These are phyloP conservation scores for Limnomonas spitsbergensis DNA, from an alignment of 139 green algal genomes.

Conservation along the genomic window DNA sequence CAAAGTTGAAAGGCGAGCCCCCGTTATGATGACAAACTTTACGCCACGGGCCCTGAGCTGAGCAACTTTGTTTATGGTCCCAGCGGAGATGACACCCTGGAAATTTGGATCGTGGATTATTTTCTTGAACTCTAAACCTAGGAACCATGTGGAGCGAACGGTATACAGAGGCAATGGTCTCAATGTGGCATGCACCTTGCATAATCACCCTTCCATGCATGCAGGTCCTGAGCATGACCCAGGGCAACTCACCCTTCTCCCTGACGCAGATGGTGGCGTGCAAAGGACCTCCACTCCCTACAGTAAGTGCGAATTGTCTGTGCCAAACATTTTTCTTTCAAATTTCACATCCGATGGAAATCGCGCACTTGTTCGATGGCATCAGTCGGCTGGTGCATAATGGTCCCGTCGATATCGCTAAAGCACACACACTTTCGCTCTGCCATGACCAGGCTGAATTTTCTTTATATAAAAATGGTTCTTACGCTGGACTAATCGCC, in stretches of 20 bases:
- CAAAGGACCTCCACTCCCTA: slow-evolving; percentile 31
- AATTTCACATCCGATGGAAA: not conserved
- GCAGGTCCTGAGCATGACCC: not conserved
- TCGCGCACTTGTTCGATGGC: no score
- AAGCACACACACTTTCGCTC: no score
- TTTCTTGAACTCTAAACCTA: no score
- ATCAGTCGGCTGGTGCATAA: slow-evolving; percentile 47
- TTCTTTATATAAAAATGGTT: no score
- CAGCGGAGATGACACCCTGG: slow-evolving; percentile 44
- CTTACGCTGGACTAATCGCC: no score
- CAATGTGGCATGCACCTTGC: no score
- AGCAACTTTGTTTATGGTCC: slow-evolving; percentile 33
- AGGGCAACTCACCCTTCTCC: slow-evolving; percentile 31
- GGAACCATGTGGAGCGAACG: no score
- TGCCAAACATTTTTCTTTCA: not conserved
- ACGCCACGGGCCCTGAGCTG: slow-evolving; percentile 29
- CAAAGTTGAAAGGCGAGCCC: slow-evolving; percentile 65
- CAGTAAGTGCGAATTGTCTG: not conserved
- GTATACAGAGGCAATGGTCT: no score
- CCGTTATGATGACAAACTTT: slow-evolving; percentile 51
- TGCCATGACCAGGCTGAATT: no score
- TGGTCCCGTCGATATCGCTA: slow-evolving; percentile 60
- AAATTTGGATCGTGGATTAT: not conserved
- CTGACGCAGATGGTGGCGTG: slow-evolving; percentile 52
- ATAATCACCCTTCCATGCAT: no score